Base-by-base conservation (phyloP, 306 rosid species). In the Quercus robur region DNA sequence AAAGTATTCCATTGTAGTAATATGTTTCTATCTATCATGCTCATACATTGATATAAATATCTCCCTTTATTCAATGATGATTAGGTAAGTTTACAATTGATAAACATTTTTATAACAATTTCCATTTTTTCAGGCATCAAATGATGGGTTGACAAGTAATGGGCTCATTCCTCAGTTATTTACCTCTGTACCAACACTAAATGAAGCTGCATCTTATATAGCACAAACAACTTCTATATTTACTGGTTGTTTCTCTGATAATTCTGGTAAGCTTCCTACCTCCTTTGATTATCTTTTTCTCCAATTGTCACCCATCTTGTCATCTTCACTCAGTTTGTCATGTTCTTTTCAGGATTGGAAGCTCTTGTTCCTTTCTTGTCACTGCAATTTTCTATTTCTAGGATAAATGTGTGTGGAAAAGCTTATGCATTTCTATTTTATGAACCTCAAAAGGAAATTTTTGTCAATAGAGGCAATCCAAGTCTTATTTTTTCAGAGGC, bases 171-270 rank as follows among this genome's bases (percentile, higher is more conserved):
- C 97, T 80, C 92, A 90, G 41, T 81, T 96, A 56, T 86, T 93
- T 81, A 91, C 97, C 28, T 93, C 98, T 31, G 86, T 96, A 55
- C 97, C 99, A n/a, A 80, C 92, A 68, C 89, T 96, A 63, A 89
- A 87, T 77, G 97, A 89, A 1, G 99, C 98, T 73, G 98, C 98
- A 63, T 87, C 98, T 74, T 96, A 93, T 84, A 75, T 96, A 69
- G 89, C 97, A 70, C 96, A 90, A 83, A 93, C 96, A 80, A 89
- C 99, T n/a, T 89, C 98, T 49, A 93, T 78, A 84, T 57, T 95
- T 15, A 80, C 97, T 44, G 82, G 94, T 25, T 95, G 97, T 88
- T 95, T 95, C 83, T 83, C 96, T 31, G 97, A 95, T 87, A 73
- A 55, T 86, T 90, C 98, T 76, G 98, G 99, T 88, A 85, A 83